These are phyloP conservation scores for Trapa incisa DNA, from an alignment of 345 rosid species.

Conservation along the genomic window DNA sequence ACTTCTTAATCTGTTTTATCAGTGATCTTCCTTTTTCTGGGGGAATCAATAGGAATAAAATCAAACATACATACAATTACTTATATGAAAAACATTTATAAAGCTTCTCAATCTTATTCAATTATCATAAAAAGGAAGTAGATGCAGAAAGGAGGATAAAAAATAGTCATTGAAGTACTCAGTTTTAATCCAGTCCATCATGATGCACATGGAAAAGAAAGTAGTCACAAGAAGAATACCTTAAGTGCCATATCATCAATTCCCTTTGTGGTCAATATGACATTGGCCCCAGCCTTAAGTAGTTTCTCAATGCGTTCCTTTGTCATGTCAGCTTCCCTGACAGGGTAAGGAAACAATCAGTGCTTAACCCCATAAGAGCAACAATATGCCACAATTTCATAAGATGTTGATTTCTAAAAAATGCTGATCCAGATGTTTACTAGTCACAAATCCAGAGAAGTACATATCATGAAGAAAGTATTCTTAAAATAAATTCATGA, in stretches of 20 bases:
- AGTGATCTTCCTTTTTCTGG: no score
- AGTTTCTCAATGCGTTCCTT: slow-evolving; percentile 92
- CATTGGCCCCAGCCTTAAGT: slow-evolving; percentile 95
- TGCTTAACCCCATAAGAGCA: neutral
- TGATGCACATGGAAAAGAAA: neutral
- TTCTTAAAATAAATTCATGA: neutral
- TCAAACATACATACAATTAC: no score
- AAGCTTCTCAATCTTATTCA: neutral
- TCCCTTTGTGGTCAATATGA: slow-evolving; percentile 86
- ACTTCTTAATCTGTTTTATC: no score
- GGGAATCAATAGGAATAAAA: no score
- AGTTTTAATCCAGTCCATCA: neutral
- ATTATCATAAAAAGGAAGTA: neutral
- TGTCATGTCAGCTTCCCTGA: slow-evolving; percentile 94
- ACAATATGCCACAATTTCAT: neutral
- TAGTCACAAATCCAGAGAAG: neutral
- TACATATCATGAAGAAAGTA: neutral
- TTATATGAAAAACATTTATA: neutral
- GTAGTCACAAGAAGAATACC: slow-evolving; percentile 21
- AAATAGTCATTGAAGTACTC: neutral
- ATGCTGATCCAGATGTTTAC: neutral
- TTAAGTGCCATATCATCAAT: slow-evolving; percentile 99
- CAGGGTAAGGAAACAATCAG: slow-evolving; percentile 6
- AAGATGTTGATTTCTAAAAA: neutral
- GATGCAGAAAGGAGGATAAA: neutral